phyloP scores from a whole-genome alignment of 371 early-diverging fungal genomes.

The Basidiobolus heterosporus region DNA sequence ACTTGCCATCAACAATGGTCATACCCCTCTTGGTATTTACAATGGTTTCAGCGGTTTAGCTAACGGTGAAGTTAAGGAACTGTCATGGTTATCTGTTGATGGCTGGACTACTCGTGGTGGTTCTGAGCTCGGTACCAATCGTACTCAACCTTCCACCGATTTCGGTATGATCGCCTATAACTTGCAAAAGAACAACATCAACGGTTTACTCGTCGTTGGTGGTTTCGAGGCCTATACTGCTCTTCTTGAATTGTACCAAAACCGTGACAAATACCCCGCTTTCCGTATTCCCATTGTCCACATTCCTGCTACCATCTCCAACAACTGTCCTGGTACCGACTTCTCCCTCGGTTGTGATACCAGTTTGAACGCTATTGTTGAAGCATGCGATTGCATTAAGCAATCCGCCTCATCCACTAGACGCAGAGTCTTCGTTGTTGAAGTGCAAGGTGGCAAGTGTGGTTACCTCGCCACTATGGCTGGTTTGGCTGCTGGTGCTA shows the following conservation, averaged over 20 bases:
- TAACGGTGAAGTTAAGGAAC: constrained; percentile 50
- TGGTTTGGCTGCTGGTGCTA: constrained; percentile 86
- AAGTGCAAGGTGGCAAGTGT: constrained; percentile 93
- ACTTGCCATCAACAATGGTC: constrained; percentile 70
- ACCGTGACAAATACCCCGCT: constrained; percentile 60
- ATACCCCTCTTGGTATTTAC: constrained; percentile 65
- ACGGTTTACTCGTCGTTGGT: constrained; percentile 84
- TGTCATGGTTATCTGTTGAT: constrained; percentile 75
- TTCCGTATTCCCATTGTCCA: constrained; percentile 86
- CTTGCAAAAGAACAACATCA: constrained; percentile 76
- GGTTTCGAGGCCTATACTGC: constrained; percentile 89
- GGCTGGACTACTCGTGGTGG: constrained; percentile 89
- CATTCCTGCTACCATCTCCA: constrained; percentile 92
- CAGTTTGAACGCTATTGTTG: constrained; percentile 89
- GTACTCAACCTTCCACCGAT: constrained; percentile 65
- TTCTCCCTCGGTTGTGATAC: constrained; percentile 95
- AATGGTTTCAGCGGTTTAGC: constrained; percentile 94
- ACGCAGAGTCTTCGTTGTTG: constrained; percentile 92
- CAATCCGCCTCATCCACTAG: constrained; percentile 79
- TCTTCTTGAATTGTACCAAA: constrained; percentile 47
- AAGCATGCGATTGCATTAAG: constrained; percentile 85
- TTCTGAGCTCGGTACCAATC: constrained; percentile 88
- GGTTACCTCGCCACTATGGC: constrained; percentile 89
- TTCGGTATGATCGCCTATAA: constrained; percentile 78
- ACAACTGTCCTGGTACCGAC: constrained; percentile 97